Evolutionary conservation across 2,329 filamentous ascomycete genomes (phyloP), one percentile per base, ranked within the genome.

Genomic region (Chrysoporthe cubensis): DNA sequence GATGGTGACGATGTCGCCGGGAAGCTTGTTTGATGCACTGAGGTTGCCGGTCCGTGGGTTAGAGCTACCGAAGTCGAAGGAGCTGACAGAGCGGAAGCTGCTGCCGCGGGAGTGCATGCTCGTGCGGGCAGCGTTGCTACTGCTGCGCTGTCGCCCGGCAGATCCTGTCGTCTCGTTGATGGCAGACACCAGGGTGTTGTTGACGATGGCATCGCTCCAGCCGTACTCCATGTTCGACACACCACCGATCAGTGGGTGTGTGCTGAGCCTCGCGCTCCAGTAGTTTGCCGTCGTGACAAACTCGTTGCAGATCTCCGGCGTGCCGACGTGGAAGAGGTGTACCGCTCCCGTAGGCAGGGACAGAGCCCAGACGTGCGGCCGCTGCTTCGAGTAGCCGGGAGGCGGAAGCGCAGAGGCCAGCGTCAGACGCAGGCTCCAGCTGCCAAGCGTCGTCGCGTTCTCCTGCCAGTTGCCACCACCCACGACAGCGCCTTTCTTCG

Each of bases 391-490:
- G 79, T 98, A 98, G 13, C 96, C 96, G 0, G 96, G 95, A 0
- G 94, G 87, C 9, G 96, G 96, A 16, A 99, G 86, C 0, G 91
- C 89, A 66, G 93, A 97, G 13, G 96, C 96, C 71, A 98, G 91
- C 0, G 94, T 96, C 77, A 98, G 94, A 26, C 94, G 88, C 8
- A 99, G 87, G 56, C 91, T 89, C 78, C 97, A 98, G 26, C 90
- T 91, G 73, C 93, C 94, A 11, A 97, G 84, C 71, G 90, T 93
- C 71, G 97, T 94, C 5, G 96, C 96, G 76, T 97, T 98, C 73
- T 97, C 94, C 78, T 95, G 95, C 96, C 96, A 99, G 78, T 99
- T 98, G 34, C 96, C 96, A 69, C 96, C 96, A 72, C 96, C 96
- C 2, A 98, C 96, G 7, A 90, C 87, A 14, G 88, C 89, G 11